Evolutionary conservation across 148 eudicot genomes (phyloP), one percentile per base, ranked within the genome.

Genomic region (Camellia lanceoleosa): DNA sequence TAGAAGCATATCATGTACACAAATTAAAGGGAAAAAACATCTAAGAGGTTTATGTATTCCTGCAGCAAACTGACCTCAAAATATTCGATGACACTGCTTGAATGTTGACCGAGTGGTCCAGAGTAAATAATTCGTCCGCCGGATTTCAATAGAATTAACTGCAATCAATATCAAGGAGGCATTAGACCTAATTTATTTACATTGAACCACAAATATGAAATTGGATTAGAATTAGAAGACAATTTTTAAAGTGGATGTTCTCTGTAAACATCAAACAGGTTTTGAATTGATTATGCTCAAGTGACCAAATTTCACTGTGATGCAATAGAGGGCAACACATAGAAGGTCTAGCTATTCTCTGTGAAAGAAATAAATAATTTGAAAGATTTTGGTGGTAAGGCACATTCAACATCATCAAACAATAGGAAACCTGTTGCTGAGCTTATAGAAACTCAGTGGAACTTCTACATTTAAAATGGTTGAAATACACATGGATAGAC

Each of bases 71-170:
- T 78, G 14, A 92, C 98, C 97, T 94, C 94, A 76, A 94, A 92
- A 78, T 94, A 90, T 80, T 88, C 85, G 30, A 94, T 86, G n/a
- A 94, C 84, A 59, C 71, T 73, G 65, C 86, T 80, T 67, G 97
- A 91, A 55, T 87, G 86, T 65, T 65, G 85, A 68, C 97, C 98
- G 60, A 92, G 77, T 43, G 89, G 92, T 76, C 98, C 98, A 78
- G 89, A 90, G 76, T 94, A 94, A 79, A 94, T 89, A 71, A 89
- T 80, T 52, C 67, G 86, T 5, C 98, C 98, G 15, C 98, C 98
- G 68, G 82, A 62, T 88, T 92, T 90, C 83, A 94, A 83, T 6
- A 94, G 91, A 74, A 92, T 71, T 85, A 92, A 79, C 98, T 94
- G 89, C 87, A 86, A 84, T 4, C 87, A 86, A 84, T 4, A 38